phyloP scores from a whole-genome alignment of 225 moss, liverwort and hornwort genomes.

The Bryum argenteum region DNA sequence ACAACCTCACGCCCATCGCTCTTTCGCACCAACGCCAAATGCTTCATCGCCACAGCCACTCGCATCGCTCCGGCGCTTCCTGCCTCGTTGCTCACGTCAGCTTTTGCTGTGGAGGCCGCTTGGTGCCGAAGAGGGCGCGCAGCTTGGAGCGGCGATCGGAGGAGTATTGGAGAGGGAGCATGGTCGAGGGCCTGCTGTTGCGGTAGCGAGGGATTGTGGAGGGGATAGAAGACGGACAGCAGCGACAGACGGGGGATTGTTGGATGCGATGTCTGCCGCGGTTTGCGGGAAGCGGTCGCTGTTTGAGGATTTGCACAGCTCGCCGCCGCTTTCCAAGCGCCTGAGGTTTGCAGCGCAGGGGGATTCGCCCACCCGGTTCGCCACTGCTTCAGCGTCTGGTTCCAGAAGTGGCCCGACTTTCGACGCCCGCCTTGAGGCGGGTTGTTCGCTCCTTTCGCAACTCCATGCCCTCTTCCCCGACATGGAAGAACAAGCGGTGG shows the following conservation, averaged over 20 bases:
- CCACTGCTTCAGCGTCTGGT: constrained; percentile 47
- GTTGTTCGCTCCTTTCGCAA: constrained; percentile 52
- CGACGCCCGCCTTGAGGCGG: constrained; percentile 79
- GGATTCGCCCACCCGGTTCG: constrained; percentile 79
- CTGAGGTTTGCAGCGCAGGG: constrained; percentile 71
- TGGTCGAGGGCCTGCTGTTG: constrained; percentile 40
- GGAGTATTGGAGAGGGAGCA: constrained; percentile 26
- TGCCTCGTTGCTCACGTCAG: background rate
- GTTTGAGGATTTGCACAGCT: constrained; percentile 95
- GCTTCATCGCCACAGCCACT: constrained; percentile 13
- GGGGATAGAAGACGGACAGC: constrained; percentile 38
- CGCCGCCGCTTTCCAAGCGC: constrained; percentile 91
- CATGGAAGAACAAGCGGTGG: constrained; percentile 63
- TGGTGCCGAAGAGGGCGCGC: background rate
- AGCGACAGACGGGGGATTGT: constrained; percentile 51
- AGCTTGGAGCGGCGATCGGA: background rate
- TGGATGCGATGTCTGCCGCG: constrained; percentile 99
- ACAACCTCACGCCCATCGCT: background rate
- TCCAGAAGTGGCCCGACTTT: constrained; percentile 62
- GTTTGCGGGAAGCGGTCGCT: constrained; percentile 99
- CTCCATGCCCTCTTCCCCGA: constrained; percentile 42
- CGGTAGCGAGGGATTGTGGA: constrained; percentile 17
- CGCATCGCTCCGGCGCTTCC: background rate
- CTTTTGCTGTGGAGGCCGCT: background rate
- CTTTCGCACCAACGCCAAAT: constrained; percentile 1